These are phyloP conservation scores for Paecilomyces sp. DNA, from an alignment of 2,329 filamentous ascomycete genomes.

Conservation along the genomic window DNA sequence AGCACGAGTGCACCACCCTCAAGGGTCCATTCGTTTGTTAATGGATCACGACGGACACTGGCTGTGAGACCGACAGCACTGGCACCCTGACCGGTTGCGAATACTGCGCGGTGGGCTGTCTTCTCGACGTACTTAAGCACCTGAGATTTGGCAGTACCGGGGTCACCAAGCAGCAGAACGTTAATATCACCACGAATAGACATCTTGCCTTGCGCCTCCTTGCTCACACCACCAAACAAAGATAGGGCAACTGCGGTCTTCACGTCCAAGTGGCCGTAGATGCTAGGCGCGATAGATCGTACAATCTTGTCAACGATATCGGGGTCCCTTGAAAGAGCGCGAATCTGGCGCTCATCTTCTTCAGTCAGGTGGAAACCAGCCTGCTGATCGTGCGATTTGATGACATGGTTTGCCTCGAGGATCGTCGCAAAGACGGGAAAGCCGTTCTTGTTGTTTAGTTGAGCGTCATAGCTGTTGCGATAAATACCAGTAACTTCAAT, in stretches of 20 bases:
- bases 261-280: conserved; percentile 94
- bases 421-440: conserved; percentile 98
- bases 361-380: conserved; percentile 94
- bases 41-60: conserved; percentile 86
- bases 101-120: conserved; percentile 92
- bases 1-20: conserved; percentile 94
- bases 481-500: conserved; percentile 96
- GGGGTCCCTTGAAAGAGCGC: conserved; percentile 78
- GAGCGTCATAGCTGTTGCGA: conserved; percentile 95
- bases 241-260: conserved; percentile 95
- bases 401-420: conserved; percentile 91
- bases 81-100: conserved; percentile 94
- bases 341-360: conserved; percentile 87
- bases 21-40: conserved; percentile 95
- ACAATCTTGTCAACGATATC: conserved; percentile 90
- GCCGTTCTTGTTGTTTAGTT: conserved; percentile 96
- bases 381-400: conserved; percentile 95
- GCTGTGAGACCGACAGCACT: conserved; percentile 96
- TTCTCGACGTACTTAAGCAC: conserved; percentile 97
- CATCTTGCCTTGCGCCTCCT: conserved; percentile 81
- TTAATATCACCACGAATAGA: conserved; percentile 97
- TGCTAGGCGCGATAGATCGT: conserved; percentile 89
- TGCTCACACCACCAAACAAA: conserved; percentile 89
- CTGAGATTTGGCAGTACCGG: conserved; percentile 96
- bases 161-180: conserved; percentile 89